Percentiles rank a stretch among this genome's conserved stretches.
These are phyloP conservation scores for Glebionis coronaria DNA, from an alignment of 129 eudicot species.

Conservation along the genomic window DNA sequence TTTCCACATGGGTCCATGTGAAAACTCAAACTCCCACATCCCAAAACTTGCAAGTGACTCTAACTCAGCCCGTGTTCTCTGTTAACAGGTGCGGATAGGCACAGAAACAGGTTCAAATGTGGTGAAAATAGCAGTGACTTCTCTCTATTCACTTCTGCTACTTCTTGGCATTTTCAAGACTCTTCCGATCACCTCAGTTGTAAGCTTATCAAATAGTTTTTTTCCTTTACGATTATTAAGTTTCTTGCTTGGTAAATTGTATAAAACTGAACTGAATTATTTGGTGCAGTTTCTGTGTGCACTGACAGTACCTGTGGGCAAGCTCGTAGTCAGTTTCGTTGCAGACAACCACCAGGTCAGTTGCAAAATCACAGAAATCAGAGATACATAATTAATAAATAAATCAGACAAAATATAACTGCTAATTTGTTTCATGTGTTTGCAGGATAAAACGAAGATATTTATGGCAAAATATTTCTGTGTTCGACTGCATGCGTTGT, in stretches of 20 bases:
- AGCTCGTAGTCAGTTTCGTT: conserved; percentile 53
- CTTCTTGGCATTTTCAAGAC: conserved; percentile 42
- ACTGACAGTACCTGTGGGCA: conserved; percentile 71
- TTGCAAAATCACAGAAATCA: conserved; percentile 13
- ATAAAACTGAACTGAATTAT: conserved; percentile 19
- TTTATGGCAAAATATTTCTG: conserved; percentile 87
- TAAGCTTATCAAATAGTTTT: conserved; percentile 35
- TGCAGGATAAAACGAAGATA: conserved; percentile 72
- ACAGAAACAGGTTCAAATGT: conserved; percentile 58
- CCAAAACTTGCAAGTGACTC: conserved; percentile 1
- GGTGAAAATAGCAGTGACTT: conserved; percentile 51
- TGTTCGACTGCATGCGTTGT: conserved; percentile 75
- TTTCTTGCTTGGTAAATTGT: not conserved
- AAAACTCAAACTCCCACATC: conserved; percentile 6
- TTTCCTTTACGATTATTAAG: conserved; percentile 4
- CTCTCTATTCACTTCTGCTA: conserved; percentile 52
- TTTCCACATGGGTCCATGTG: not conserved
- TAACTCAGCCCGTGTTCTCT: not conserved
- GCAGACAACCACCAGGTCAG: conserved; percentile 70
- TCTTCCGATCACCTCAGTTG: conserved; percentile 66
- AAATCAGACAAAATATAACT: not conserved
- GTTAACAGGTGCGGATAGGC: conserved; percentile 69
- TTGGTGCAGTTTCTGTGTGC: conserved; percentile 59
- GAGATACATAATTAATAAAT: too few species aligned
- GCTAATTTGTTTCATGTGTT: not conserved